These are phyloP conservation scores for Hanseniaspora lachancei DNA, from an alignment of 805 yeast species.

Conservation along the genomic window DNA sequence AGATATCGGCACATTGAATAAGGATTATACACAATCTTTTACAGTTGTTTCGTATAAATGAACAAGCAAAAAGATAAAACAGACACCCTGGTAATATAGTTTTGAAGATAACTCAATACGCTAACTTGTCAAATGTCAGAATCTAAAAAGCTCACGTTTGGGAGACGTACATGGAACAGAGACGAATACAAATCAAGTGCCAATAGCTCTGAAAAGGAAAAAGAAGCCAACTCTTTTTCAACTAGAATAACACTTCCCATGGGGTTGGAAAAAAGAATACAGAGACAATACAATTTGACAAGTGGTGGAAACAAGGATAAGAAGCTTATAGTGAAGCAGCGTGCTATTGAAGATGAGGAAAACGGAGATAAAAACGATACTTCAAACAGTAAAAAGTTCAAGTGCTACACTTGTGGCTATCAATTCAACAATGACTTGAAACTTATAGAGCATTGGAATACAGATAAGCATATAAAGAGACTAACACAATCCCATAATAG, in stretches of 20 bases:
- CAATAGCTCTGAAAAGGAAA: constrained; percentile 18
- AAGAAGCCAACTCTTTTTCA: constrained; percentile 17
- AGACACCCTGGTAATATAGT: background rate
- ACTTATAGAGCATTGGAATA: constrained; percentile 70
- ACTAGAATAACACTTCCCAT: constrained; percentile 5
- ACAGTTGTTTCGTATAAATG: no score
- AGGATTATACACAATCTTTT: no score
- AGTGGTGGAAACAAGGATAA: background rate
- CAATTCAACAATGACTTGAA: constrained; percentile 75
- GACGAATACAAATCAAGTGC: constrained; percentile 41
- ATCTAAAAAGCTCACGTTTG: constrained; percentile 27
- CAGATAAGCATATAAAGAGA: constrained; percentile 41
- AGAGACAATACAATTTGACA: constrained; percentile 17
- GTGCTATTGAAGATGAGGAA: background rate
- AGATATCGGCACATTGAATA: no score
- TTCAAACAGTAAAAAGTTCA: constrained; percentile 67
- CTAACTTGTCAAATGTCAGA: background rate
- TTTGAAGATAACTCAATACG: no score
- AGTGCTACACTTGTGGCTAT: constrained; percentile 66
- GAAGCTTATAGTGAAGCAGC: background rate
- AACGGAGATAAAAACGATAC: constrained; percentile 18
- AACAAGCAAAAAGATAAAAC: background rate
- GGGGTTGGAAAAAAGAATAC: constrained; percentile 12
- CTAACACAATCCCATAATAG: constrained; percentile 2
- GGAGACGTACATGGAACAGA: constrained; percentile 62